Conservation (phyloP, 2,329 filamentous ascomycete species). For the Metarhizium brunneum region DNA sequence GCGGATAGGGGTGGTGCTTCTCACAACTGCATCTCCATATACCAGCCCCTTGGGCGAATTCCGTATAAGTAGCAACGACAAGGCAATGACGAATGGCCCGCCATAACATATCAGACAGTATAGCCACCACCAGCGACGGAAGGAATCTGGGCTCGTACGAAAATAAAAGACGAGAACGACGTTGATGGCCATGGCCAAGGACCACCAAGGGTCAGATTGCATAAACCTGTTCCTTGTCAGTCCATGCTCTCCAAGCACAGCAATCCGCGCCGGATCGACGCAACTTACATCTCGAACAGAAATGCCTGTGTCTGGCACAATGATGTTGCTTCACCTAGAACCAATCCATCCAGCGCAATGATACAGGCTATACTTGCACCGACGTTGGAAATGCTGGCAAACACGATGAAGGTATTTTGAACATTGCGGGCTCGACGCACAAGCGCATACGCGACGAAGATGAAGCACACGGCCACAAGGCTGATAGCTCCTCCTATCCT, state of each 20-base stretch:
- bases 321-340: slow-evolving; percentile 38
- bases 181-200: slow-evolving; percentile 73
- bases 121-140: slow-evolving; percentile 61
- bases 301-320: slow-evolving; percentile 56
- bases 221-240: slow-evolving; percentile 47
- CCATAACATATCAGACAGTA: slow-evolving; percentile 67
- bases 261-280: background rate
- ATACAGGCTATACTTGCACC: slow-evolving; percentile 57
- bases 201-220: slow-evolving; percentile 69
- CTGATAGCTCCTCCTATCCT: slow-evolving; percentile 45
- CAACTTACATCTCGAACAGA: slow-evolving; percentile 56
- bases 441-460: slow-evolving; percentile 41
- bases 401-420: slow-evolving; percentile 53
- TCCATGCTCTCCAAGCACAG: slow-evolving; percentile 10
- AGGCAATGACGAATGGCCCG: slow-evolving; percentile 56
- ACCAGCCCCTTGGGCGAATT: slow-evolving; percentile 27
- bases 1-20: slow-evolving; percentile 9
- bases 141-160: slow-evolving; percentile 54
- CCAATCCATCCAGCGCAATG: slow-evolving; percentile 58
- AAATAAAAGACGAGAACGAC: slow-evolving; percentile 63
- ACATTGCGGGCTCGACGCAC: slow-evolving; percentile 47
- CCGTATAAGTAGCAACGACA: slow-evolving; percentile 53
- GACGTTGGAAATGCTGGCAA: slow-evolving; percentile 50
- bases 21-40: slow-evolving; percentile 49
- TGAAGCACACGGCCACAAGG: slow-evolving; percentile 38